phyloP scores from a whole-genome alignment of 805 yeast species.

The Yarrowia sp. region DNA sequence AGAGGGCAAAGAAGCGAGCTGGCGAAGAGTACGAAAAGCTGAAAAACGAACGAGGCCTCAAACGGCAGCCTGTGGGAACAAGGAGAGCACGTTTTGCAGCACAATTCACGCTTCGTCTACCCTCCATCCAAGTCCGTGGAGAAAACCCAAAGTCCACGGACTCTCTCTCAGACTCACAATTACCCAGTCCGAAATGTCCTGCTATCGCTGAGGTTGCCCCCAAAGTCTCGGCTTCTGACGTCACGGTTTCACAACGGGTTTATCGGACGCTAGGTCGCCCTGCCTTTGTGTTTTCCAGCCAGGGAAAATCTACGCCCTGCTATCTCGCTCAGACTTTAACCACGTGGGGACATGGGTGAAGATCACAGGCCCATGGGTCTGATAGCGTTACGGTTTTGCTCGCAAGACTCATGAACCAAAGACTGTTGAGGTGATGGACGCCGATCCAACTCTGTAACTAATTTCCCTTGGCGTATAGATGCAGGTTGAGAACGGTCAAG shows the following conservation, averaged over 20 bases:
- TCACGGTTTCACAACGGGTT: neutral
- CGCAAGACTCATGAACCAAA: neutral
- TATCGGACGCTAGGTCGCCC: neutral
- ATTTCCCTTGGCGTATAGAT: slow-evolving; percentile 11
- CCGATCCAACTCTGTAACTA: slow-evolving; percentile 8
- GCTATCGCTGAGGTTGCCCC: neutral
- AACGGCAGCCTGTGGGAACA: too few species aligned
- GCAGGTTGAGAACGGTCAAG: slow-evolving; percentile 9
- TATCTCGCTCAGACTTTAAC: neutral
- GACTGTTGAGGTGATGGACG: neutral
- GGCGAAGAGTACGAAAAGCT: too few species aligned
- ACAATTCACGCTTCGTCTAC: too few species aligned
- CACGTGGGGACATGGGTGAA: neutral
- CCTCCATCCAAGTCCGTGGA: too few species aligned
- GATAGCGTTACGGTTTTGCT: slow-evolving; percentile 15
- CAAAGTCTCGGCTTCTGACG: neutral
- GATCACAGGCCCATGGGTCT: neutral
- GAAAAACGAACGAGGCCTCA: too few species aligned
- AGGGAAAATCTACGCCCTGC: slow-evolving; percentile 2
- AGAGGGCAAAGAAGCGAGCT: neutral
- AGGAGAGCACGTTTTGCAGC: too few species aligned
- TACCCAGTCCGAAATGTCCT: too few species aligned
- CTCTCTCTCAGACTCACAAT: too few species aligned
- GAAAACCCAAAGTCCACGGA: too few species aligned
- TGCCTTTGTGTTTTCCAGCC: neutral